Base-by-base conservation (phyloP, 352 stramenopile species). In the Phytophthora quininea region DNA sequence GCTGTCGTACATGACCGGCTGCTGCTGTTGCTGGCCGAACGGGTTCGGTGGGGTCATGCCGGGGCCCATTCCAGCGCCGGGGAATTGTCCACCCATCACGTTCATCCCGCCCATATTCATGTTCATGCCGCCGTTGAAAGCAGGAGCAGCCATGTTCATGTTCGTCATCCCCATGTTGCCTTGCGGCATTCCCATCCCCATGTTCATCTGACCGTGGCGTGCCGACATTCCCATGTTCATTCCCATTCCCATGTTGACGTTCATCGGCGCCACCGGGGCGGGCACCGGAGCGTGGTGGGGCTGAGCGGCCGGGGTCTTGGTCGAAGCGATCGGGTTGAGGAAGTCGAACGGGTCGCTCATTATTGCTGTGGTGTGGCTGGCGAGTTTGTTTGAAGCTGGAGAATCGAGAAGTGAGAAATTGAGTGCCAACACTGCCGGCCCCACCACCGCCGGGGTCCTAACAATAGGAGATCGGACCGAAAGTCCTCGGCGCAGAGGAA, bases 321-420 rank as follows among this genome's bases (percentile, higher is more conserved):
- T 76, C 73, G 84, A 89, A 31, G 77, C 81, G 58, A 93, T 90
- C 60, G 85, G 85, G 54, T 93, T 84, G 50, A 93, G 79, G 58
- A 84, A 86, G 37, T 85, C 83, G 35, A 93, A 91, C 30, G 81
- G 83, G 66, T 93, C 85, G 73, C 75, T 91, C 83, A 89, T 92
- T 49, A 43, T 24, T 67, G 42, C 15, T 53, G 48, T 10, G 40
- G 11, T 29, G 62, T 58, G 30, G 37, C 54, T 58, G 47, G 8
- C 15, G 32, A 11, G 61, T 46, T 51, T 46, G 33, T 31, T 69
- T 3, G 58, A 63, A 59, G 57, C 47, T 69, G 64, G 69, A 27
- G 49, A 9, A 64, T 73, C 66, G 27, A 31, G 32, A 69, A 70
- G 49, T 76, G 63, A 64, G 31, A 52, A 4, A 35, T 30, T 19